These are phyloP conservation scores for Mycena rosella DNA, from an alignment of 768 basidiomycete genomes.

Conservation along the genomic window DNA sequence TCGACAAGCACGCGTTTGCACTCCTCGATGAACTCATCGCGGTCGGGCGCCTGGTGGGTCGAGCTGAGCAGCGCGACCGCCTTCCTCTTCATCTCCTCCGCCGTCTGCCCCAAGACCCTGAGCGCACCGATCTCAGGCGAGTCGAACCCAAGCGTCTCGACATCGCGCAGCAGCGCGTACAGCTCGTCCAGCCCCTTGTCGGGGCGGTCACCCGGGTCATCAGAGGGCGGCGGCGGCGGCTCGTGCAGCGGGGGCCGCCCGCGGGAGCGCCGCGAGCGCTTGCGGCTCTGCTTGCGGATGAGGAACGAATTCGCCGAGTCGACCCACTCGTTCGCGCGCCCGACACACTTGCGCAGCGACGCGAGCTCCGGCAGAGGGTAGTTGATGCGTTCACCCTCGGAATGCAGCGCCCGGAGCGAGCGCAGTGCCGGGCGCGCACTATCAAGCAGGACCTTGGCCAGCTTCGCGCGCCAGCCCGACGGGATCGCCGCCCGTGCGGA, in stretches of 20 bases:
- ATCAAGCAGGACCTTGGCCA: constrained; percentile 75
- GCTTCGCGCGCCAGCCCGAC: constrained; percentile 77
- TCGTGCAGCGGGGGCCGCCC: constrained; percentile 64
- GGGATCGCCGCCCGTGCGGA: constrained; percentile 82
- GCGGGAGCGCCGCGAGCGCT: constrained; percentile 76
- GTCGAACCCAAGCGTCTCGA: constrained; percentile 87
- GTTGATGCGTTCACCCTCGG: constrained; percentile 91
- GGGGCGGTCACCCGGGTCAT: constrained; percentile 76
- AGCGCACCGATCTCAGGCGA: constrained; percentile 78
- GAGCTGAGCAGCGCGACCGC: constrained; percentile 66
- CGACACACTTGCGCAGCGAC: constrained; percentile 83
- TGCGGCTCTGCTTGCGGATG: constrained; percentile 83
- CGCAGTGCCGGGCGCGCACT: constrained; percentile 81
- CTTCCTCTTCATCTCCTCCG: constrained; percentile 72
- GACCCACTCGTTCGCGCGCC: constrained; percentile 88
- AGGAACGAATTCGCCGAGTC: constrained; percentile 84
- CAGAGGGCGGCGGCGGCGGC: constrained; percentile 42
- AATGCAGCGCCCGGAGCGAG: constrained; percentile 82
- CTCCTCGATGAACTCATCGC: constrained; percentile 70
- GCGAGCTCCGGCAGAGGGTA: constrained; percentile 78
- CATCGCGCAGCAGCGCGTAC: constrained; percentile 75
- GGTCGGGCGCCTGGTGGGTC: constrained; percentile 56
- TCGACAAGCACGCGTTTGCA: constrained; percentile 79
- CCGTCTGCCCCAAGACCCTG: constrained; percentile 66
- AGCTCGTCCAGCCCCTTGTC: constrained; percentile 82